Conservation (phyloP, 768 basidiomycete species). For the Lentinula edodes region DNA sequence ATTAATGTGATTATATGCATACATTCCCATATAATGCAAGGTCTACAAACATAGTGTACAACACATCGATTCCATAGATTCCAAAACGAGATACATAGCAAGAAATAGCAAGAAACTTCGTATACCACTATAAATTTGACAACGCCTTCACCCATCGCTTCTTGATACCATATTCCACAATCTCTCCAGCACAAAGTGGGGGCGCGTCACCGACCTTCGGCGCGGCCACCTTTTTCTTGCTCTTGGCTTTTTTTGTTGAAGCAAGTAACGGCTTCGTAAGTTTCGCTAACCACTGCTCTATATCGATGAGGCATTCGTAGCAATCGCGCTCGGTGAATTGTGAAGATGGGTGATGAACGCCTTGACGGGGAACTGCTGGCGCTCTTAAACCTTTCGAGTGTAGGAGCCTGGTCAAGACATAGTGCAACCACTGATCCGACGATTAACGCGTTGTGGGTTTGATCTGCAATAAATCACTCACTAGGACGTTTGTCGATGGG, state of each 20-base stretch:
- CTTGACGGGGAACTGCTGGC: slow-evolving; percentile 40
- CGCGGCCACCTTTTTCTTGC: slow-evolving; percentile 19
- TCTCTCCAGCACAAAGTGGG: slow-evolving; percentile 49
- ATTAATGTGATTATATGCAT: neutral
- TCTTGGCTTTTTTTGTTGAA: slow-evolving; percentile 25
- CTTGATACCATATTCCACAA: slow-evolving; percentile 55
- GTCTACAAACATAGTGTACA: neutral
- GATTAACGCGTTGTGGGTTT: neutral
- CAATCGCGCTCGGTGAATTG: slow-evolving; percentile 62
- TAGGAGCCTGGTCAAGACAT: slow-evolving; percentile 70
- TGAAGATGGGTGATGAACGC: neutral
- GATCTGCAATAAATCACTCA: slow-evolving; percentile 22
- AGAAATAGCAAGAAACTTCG: neutral
- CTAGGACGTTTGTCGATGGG: slow-evolving; percentile 89
- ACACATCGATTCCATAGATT: neutral
- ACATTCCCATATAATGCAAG: neutral
- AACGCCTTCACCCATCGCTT: slow-evolving; percentile 52
- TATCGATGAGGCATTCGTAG: slow-evolving; percentile 61
- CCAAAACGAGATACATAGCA: neutral
- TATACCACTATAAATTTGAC: neutral
- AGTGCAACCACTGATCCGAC: slow-evolving; percentile 79
- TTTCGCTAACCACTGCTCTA: slow-evolving; percentile 52
- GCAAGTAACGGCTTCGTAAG: slow-evolving; percentile 34
- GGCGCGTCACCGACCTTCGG: slow-evolving; percentile 16
- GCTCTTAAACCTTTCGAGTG: slow-evolving; percentile 61